phyloP scores from a whole-genome alignment of 345 rosid species.

The Euphorbia pulcherrima region DNA sequence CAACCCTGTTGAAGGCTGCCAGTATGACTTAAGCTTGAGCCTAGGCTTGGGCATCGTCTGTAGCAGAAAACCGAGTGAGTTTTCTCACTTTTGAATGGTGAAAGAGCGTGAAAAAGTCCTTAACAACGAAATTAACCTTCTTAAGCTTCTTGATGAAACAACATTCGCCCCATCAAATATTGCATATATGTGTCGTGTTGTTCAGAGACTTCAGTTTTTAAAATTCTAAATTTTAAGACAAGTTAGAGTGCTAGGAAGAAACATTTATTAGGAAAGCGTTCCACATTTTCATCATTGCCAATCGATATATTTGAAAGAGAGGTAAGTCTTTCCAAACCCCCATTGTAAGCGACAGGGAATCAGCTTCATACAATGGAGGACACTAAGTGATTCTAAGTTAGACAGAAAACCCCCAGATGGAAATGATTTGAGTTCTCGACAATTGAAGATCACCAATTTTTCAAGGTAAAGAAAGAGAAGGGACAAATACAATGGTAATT shows the following conservation, averaged over 20 bases:
- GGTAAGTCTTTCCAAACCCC: background rate
- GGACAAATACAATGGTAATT: background rate
- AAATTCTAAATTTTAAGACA: background rate
- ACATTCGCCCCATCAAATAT: too few species aligned
- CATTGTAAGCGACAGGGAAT: background rate
- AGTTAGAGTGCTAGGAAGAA: constrained; percentile 7
- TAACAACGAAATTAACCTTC: too few species aligned
- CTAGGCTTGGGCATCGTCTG: too few species aligned
- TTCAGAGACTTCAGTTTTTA: constrained; percentile 7
- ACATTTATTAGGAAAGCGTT: constrained; percentile 9
- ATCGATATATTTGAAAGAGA: background rate
- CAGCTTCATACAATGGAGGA: background rate
- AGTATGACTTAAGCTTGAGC: too few species aligned
- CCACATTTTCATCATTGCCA: background rate
- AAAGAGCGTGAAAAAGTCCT: too few species aligned
- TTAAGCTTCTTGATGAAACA: too few species aligned
- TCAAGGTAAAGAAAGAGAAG: background rate
- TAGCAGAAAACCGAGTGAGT: too few species aligned
- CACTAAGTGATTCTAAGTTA: background rate
- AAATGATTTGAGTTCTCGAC: constrained; percentile 1
- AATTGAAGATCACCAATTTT: constrained; percentile 7
- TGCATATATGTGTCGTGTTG: too few species aligned
- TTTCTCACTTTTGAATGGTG: too few species aligned
- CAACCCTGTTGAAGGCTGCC: too few species aligned
- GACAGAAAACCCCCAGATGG: background rate